Evolutionary conservation across 2,329 filamentous ascomycete genomes (phyloP), one percentile per base, ranked within the genome.

Genomic region (Gaeumannomyces sp.): DNA sequence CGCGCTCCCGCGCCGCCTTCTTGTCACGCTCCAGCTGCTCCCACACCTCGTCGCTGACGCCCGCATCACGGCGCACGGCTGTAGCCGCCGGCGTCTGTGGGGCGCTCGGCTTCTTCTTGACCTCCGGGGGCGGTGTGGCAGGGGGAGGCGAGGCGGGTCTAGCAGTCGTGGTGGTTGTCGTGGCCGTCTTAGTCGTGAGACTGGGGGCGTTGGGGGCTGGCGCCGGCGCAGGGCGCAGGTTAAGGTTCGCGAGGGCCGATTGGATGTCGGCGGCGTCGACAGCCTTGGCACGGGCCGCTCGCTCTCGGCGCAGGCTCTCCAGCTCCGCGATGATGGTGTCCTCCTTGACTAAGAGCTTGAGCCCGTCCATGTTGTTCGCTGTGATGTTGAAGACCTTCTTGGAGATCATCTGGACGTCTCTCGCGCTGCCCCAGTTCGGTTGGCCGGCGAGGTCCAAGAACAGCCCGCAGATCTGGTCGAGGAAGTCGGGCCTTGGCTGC

Each of bases 21-120:
- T 73, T 76, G 72, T 89, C 84, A 1, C 66, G 69, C 66, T 86
- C 79, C 0, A 90, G 81, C 68, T 88, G 83, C 1, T 80, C 74
- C 88, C 88, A 91, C 1, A 85, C 75, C 7, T 74, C 83, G 61
- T 90, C 85, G 5, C 78, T 81, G 0, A 90, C 86, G 0, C 83
- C 83, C 0, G 77, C 72, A 66, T 91, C 88, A 16, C 87, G 80
- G 5, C 69, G 65, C 33, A 35, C 33, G 33, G 11, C 33, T 1
- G 66, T 56, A 11, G 66, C 10, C 19, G 27, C 22, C 22, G 7
- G 22, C 3, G 45, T 4, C 10, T 45, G 25, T 5, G 27, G 16
- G 27, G 19, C 38, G 28, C 16, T 16, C 25, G 59, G 22, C 27
- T 59, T 29, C 57, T 59, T 29, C 33, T 35, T 22, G 29, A 53